phyloP scores from a whole-genome alignment of 2,329 filamentous ascomycete genomes.

The Rutstroemia sp. region DNA sequence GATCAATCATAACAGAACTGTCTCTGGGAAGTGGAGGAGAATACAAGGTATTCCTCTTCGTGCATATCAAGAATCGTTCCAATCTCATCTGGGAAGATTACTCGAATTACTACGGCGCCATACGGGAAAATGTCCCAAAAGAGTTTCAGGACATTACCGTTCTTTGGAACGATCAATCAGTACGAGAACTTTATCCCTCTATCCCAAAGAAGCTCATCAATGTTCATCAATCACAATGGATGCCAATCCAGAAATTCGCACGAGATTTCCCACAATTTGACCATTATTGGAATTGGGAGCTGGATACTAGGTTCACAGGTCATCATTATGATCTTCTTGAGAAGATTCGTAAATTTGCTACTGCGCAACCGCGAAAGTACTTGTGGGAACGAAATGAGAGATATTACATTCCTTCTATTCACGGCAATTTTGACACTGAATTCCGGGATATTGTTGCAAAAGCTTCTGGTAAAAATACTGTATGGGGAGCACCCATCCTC shows the following conservation, averaged over 20 bases:
- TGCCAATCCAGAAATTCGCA: conserved; percentile 67
- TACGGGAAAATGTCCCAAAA: conserved; percentile 55
- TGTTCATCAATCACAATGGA: conserved; percentile 34
- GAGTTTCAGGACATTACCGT: conserved; percentile 66
- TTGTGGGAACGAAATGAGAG: conserved; percentile 68
- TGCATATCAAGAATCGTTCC: conserved; percentile 64
- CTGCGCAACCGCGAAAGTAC: conserved; percentile 61
- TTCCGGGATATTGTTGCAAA: conserved; percentile 58
- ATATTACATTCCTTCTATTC: conserved; percentile 63
- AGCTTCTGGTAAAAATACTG: conserved; percentile 26
- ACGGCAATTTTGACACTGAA: conserved; percentile 59
- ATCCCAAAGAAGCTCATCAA: conserved; percentile 45
- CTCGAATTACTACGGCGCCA: conserved; percentile 49
- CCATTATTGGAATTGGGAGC: conserved; percentile 57
- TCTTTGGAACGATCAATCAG: conserved; percentile 67
- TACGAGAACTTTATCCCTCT: conserved; percentile 69
- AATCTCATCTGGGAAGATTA: conserved; percentile 52
- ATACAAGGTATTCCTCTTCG: conserved; percentile 72
- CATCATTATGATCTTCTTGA: conserved; percentile 76
- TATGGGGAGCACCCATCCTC: conserved; percentile 57
- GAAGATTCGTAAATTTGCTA: conserved; percentile 54
- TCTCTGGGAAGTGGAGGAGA: conserved; percentile 69
- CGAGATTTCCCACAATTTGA: conserved; percentile 73
- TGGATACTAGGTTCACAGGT: conserved; percentile 71
- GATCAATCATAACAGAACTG: conserved; percentile 72